Conservation (phyloP, 768 basidiomycete species). For the Termitomyces sp. region DNA sequence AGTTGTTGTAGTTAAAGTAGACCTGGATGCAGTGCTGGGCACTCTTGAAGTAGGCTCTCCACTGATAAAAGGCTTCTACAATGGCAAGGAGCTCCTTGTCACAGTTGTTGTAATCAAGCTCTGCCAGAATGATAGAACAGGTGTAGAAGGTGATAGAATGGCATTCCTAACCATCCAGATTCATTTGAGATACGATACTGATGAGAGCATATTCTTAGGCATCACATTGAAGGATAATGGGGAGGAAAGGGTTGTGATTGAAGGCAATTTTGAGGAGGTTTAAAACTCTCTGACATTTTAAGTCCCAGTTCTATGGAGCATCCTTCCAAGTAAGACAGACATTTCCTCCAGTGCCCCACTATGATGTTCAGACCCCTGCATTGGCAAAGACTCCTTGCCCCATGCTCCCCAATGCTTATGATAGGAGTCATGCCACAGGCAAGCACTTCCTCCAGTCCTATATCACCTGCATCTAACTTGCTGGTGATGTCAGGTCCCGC, state of each 20-base stretch:
- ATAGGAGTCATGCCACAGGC: too few species aligned
- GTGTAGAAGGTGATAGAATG: background rate
- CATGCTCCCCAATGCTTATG: too few species aligned
- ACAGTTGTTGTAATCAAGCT: background rate
- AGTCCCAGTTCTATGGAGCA: too few species aligned
- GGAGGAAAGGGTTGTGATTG: background rate
- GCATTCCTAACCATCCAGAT: background rate
- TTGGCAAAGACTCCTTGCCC: too few species aligned
- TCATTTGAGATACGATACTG: background rate
- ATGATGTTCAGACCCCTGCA: too few species aligned
- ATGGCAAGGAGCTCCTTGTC: background rate
- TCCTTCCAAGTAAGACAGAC: too few species aligned
- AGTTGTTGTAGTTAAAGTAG: background rate
- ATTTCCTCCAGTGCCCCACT: too few species aligned
- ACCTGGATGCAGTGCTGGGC: background rate
- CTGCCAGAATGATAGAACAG: background rate
- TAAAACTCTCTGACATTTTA: too few species aligned
- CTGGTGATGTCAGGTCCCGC: too few species aligned
- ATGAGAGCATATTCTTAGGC: background rate
- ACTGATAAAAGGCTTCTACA: background rate
- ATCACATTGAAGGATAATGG: background rate
- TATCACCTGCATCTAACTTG: too few species aligned
- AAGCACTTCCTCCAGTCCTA: too few species aligned
- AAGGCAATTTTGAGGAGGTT: too few species aligned
- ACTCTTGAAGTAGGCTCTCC: background rate